These are phyloP conservation scores for Eucalyptus marginata DNA, from an alignment of 345 rosid species.

Conservation along the genomic window DNA sequence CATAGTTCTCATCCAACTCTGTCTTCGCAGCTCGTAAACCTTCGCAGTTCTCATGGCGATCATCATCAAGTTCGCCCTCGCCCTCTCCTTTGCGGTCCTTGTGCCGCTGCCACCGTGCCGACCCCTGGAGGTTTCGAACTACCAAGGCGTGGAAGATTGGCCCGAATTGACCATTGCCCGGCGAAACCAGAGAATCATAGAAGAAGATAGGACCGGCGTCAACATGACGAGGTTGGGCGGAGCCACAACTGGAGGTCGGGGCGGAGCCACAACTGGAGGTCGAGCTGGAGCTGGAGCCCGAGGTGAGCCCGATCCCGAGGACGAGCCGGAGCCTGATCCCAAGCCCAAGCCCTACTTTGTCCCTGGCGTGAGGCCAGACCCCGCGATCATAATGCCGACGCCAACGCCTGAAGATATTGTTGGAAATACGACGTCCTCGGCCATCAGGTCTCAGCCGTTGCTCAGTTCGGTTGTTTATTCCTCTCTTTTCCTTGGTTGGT, in stretches of 20 bases:
- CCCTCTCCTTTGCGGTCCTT: not conserved
- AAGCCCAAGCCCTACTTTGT: not conserved
- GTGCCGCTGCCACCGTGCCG: not conserved
- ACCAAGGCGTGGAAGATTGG: not conserved
- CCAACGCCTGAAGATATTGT: not conserved
- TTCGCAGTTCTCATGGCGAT: not conserved
- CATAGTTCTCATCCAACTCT: not conserved
- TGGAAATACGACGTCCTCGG: not conserved
- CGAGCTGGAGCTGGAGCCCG: not conserved
- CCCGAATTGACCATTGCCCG: not conserved
- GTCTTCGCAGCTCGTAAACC: not conserved
- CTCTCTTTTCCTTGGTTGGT: not conserved
- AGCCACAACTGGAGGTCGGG: not conserved
- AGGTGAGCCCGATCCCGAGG: accelerated
- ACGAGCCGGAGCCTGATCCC: not conserved
- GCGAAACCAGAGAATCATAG: not conserved
- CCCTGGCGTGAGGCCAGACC: not conserved
- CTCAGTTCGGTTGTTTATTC: not conserved
- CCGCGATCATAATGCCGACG: not conserved
- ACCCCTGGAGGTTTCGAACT: not conserved
- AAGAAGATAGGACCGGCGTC: not conserved
- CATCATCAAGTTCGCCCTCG: not conserved
- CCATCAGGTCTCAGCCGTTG: not conserved
- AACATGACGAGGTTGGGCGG: not conserved
- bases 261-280: not conserved